Evolutionary conservation across 1,284 basidiomycete species (phyloP).

Genomic region (Cutaneotrichosporon daszewskae): DNA sequence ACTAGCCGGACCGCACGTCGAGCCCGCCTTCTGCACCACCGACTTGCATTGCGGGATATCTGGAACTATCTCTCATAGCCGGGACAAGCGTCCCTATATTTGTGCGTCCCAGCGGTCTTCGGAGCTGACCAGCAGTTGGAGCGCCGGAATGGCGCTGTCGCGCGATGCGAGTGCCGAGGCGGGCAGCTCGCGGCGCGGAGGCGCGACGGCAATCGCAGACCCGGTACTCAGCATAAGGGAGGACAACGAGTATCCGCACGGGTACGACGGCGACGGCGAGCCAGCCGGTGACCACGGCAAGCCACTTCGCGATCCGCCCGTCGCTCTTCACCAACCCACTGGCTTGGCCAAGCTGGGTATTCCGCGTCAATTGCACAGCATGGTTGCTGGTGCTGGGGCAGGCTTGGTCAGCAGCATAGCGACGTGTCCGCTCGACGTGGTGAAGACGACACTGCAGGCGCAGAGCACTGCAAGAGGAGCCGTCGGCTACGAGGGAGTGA

Average conservation of each 20-base stretch:
- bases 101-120: too few relatives aligned
- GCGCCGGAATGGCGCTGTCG: constrained; percentile 18
- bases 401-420: constrained; percentile 88
- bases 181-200: constrained; percentile 16
- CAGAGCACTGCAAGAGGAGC: constrained; percentile 64
- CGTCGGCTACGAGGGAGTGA: constrained; percentile 66
- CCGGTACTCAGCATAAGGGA: too few relatives aligned
- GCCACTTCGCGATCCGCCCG: neutral
- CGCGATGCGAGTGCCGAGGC: constrained; percentile 31
- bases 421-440: constrained; percentile 93
- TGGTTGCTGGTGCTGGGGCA: constrained; percentile 54
- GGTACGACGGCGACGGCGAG: neutral
- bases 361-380: constrained; percentile 43
- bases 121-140: neutral
- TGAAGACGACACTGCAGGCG: constrained; percentile 95
- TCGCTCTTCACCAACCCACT: constrained; percentile 6
- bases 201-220: neutral
- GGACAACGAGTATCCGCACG: neutral
- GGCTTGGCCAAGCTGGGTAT: too few relatives aligned
- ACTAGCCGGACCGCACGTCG: too few relatives aligned
- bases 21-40: too few relatives aligned
- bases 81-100: too few relatives aligned
- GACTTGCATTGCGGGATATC: too few relatives aligned
- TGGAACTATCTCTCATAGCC: too few relatives aligned
- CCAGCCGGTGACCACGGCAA: neutral